Conservation (phyloP, 2,329 filamentous ascomycete species). For the Xylariaceae sp. region DNA sequence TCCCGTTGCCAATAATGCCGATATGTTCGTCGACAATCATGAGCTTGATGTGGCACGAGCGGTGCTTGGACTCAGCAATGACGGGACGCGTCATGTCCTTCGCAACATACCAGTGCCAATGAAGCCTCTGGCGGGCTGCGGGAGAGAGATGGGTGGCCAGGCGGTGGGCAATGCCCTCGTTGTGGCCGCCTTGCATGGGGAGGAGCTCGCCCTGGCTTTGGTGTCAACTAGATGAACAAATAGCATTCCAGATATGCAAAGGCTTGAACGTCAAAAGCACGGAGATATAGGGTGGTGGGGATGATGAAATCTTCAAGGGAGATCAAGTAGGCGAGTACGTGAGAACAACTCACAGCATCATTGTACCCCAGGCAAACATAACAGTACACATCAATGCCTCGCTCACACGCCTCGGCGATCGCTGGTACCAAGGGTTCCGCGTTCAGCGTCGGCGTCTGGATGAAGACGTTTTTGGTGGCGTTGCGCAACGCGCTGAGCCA, state of each 20-base stretch:
- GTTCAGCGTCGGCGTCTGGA: slow-evolving; percentile 75
- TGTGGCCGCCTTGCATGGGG: slow-evolving; percentile 70
- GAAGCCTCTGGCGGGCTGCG: slow-evolving; percentile 44
- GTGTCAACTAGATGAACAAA: no score
- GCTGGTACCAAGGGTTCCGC: slow-evolving; percentile 62
- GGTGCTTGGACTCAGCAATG: slow-evolving; percentile 58
- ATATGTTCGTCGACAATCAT: slow-evolving; percentile 68
- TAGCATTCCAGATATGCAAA: no score
- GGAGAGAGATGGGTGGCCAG: slow-evolving; percentile 52
- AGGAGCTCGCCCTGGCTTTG: slow-evolving; percentile 71
- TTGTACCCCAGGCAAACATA: slow-evolving; percentile 79
- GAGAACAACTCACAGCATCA: slow-evolving; percentile 47
- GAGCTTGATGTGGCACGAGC: slow-evolving; percentile 73
- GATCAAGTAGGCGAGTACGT: no score
- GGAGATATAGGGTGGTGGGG: no score
- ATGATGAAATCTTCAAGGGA: not conserved
- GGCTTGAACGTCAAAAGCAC: no score
- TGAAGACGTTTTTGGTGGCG: slow-evolving; percentile 62
- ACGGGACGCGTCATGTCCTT: slow-evolving; percentile 69
- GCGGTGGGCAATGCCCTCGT: slow-evolving; percentile 63
- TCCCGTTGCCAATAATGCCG: slow-evolving; percentile 70
- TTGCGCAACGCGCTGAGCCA: slow-evolving; percentile 68
- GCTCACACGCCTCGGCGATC: slow-evolving; percentile 58
- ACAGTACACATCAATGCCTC: slow-evolving; percentile 64
- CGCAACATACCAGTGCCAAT: slow-evolving; percentile 66